phyloP scores from a whole-genome alignment of 225 moss, liverwort and hornwort species.

The Climacium dendroides region DNA sequence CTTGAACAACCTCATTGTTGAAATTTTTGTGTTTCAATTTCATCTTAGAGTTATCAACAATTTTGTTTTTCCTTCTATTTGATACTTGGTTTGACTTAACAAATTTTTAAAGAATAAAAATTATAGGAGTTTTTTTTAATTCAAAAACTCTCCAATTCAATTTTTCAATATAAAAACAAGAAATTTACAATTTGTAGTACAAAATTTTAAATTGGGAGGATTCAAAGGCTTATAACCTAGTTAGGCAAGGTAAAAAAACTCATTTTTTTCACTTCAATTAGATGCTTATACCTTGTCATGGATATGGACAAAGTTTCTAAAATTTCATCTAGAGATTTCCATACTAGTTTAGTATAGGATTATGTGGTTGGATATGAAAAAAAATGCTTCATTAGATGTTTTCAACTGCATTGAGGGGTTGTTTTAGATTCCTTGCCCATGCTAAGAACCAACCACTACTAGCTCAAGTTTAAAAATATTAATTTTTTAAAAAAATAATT shows the following conservation, averaged over 20 bases:
- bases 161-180: not conserved
- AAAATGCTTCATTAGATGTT: no score
- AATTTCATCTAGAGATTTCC: not conserved
- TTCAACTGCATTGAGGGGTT: no score
- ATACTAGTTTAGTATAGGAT: not conserved
- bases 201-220: no score
- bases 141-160: not conserved
- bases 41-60: not conserved
- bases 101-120: not conserved
- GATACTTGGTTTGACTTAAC: not conserved
- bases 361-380: fast-evolving
- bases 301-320: fast-evolving
- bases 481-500: no score
- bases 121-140: no score
- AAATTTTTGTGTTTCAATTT: not conserved
- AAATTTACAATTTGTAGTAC: not conserved
- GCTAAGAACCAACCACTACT: no score
- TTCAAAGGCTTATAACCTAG: not conserved
- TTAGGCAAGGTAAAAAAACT: not conserved
- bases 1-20: not conserved
- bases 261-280: not conserved
- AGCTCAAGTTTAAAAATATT: no score
- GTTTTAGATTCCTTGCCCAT: no score
- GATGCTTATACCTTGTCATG: not conserved
- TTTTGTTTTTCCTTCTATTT: not conserved